These are phyloP conservation scores for Eutrema heterophyllum DNA, from an alignment of 345 rosid species.

Conservation along the genomic window DNA sequence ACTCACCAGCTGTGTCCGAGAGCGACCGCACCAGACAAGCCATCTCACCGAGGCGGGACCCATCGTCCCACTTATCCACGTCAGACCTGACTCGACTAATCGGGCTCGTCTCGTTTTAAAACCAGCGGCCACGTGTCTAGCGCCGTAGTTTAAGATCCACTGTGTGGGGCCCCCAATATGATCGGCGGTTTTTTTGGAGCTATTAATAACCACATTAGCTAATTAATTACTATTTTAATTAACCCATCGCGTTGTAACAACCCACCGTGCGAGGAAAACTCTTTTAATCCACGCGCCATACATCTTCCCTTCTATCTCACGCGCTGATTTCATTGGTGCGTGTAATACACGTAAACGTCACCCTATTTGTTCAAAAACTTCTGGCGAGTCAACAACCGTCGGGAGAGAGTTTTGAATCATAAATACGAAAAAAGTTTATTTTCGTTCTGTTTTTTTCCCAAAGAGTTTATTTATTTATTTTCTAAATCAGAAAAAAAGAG, in stretches of 20 bases:
- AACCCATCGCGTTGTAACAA: background rate
- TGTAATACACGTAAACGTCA: background rate
- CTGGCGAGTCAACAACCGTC: slow-evolving; percentile 16
- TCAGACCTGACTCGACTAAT: slow-evolving; percentile 15
- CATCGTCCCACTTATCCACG: slow-evolving; percentile 10
- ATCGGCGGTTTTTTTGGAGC: slow-evolving; percentile 20
- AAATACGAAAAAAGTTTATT: background rate
- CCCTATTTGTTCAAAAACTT: background rate
- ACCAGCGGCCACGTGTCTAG: slow-evolving; percentile 14
- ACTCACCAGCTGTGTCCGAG: slow-evolving; percentile 24
- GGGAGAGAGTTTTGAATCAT: background rate
- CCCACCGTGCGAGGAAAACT: slow-evolving; percentile 14
- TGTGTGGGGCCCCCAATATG: background rate
- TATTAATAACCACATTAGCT: background rate
- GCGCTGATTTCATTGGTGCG: background rate
- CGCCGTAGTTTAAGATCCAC: slow-evolving; percentile 3
- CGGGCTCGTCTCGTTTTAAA: background rate
- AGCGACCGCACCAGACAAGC: slow-evolving; percentile 27
- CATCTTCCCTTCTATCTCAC: fast-evolving
- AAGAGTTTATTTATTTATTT: background rate
- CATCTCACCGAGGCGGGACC: slow-evolving; percentile 9
- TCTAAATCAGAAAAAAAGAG: background rate
- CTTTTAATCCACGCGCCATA: background rate
- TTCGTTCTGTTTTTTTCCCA: background rate
- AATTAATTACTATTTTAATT: background rate